These are phyloP conservation scores for Solioccasus polychromus DNA, from an alignment of 768 basidiomycete genomes.

Conservation along the genomic window DNA sequence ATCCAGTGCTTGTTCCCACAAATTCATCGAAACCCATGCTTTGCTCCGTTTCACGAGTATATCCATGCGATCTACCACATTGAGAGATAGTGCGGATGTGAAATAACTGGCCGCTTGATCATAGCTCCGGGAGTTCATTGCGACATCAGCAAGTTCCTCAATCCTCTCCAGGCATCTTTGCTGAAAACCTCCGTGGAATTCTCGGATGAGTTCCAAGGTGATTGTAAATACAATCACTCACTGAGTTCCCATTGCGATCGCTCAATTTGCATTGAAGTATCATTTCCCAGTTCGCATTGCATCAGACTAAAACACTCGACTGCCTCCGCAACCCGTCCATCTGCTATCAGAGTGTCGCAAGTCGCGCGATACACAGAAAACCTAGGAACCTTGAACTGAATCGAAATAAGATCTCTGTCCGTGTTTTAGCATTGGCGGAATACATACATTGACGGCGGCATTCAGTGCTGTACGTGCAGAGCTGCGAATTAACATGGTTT, in stretches of 20 bases:
- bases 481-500: background rate
- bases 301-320: background rate
- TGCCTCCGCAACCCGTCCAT: background rate
- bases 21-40: background rate
- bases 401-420: background rate
- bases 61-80: background rate
- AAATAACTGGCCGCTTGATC: background rate
- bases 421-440: background rate
- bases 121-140: background rate
- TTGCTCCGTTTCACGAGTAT: conserved; percentile 6
- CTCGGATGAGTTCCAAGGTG: too few species aligned
- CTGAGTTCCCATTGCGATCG: background rate
- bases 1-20: conserved; percentile 1
- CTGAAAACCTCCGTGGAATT: too few species aligned
- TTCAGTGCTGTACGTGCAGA: background rate
- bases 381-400: background rate
- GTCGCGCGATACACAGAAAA: background rate
- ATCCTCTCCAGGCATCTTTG: background rate
- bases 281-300: background rate
- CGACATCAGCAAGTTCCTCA: background rate
- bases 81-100: background rate
- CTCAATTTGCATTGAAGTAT: background rate
- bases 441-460: conserved; percentile 1
- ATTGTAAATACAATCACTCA: background rate
- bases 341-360: conserved; percentile 3